Evolutionary conservation across 2,329 filamentous ascomycete species (phyloP).

Genomic region (Pseudogymnoascus sp.): DNA sequence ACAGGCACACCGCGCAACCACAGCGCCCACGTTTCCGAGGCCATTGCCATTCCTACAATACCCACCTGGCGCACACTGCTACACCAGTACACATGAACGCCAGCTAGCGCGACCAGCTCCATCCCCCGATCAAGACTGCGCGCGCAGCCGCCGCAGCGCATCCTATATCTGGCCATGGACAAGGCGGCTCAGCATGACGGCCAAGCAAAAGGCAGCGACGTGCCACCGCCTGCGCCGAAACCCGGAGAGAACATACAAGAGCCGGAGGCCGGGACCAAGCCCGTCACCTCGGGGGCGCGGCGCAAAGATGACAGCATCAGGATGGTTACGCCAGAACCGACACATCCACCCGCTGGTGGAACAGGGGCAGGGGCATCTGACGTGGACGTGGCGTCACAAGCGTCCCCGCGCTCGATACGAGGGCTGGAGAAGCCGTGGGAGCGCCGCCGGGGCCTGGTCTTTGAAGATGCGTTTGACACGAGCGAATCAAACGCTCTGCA

Average conservation of each 20-base stretch:
- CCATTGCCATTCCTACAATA: background rate
- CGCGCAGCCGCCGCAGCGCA: conserved; percentile 3
- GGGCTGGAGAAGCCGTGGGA: conserved; percentile 32
- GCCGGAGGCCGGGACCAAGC: conserved; percentile 23
- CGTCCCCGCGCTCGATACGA: conserved; percentile 40
- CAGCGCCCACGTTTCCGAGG: background rate
- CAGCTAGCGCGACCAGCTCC: background rate
- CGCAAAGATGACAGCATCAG: conserved; percentile 42
- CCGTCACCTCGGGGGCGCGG: conserved; percentile 56
- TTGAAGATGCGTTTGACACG: conserved; percentile 48
- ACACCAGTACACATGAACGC: conserved; percentile 6
- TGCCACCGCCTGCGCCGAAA: background rate
- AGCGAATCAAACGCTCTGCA: conserved; percentile 14
- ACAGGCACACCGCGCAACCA: background rate
- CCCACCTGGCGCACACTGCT: background rate
- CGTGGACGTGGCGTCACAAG: conserved; percentile 31
- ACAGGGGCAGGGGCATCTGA: conserved; percentile 1
- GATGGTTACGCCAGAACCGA: conserved; percentile 2
- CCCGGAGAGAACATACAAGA: background rate
- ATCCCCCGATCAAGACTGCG: background rate
- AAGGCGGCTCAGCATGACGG: conserved; percentile 15
- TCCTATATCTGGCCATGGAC: background rate
- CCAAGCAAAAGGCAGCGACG: conserved; percentile 28
- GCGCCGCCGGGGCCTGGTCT: conserved; percentile 51
- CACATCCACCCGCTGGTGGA: background rate